Percentiles rank a stretch among this genome's conserved stretches.
Conservation (phyloP, 2,329 filamentous ascomycete species). For the Mollisiaceae sp. region DNA sequence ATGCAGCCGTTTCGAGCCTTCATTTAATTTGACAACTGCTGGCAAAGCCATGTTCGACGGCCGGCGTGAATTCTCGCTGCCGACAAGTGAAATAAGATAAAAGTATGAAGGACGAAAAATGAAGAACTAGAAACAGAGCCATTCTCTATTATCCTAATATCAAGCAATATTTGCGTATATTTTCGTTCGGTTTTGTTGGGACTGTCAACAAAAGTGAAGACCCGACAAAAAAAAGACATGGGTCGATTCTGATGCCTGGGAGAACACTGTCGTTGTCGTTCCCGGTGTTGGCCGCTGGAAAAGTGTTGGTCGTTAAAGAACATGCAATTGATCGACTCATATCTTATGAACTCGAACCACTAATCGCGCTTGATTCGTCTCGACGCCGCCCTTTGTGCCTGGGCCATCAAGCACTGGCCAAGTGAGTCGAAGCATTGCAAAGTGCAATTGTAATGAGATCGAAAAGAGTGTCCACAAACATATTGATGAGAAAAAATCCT, state of each 20-base stretch:
- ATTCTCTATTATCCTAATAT: background rate
- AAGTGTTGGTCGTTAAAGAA: background rate
- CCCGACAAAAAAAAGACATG: background rate
- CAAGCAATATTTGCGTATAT: background rate
- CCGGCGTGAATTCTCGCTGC: background rate
- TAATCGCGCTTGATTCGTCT: background rate
- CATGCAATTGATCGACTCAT: background rate
- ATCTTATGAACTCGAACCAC: background rate
- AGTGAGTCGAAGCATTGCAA: background rate
- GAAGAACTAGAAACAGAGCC: background rate
- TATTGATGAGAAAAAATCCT: background rate
- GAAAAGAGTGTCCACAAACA: background rate
- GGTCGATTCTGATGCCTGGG: conserved; percentile 6
- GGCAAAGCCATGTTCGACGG: background rate
- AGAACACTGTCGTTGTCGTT: background rate
- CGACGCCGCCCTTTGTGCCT: background rate
- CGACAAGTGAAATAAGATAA: background rate
- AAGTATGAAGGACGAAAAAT: background rate
- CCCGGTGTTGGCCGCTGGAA: background rate
- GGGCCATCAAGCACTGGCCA: background rate
- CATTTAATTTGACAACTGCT: background rate
- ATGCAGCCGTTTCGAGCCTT: background rate
- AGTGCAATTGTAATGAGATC: background rate
- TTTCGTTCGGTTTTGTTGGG: background rate
- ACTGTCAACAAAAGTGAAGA: conserved; percentile 1